These are phyloP conservation scores for Panicum hallii DNA, from an alignment of 202 grass and related monocot genomes.

Conservation along the genomic window DNA sequence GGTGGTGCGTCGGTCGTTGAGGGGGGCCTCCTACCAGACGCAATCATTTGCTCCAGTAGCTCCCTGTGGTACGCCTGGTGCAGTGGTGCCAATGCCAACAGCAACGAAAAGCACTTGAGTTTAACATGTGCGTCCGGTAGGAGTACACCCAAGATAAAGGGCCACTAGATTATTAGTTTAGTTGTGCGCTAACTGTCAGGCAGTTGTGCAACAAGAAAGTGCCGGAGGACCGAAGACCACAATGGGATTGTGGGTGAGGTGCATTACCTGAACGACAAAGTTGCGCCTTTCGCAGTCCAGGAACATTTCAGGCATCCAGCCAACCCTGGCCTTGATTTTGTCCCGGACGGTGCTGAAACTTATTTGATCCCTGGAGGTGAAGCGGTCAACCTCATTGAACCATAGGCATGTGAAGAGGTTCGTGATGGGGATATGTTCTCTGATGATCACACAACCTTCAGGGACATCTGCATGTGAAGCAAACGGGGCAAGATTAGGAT, in stretches of 20 bases:
- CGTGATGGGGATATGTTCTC: conserved; percentile 88
- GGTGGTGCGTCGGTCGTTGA: conserved; percentile 2
- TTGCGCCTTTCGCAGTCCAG: conserved; percentile 90
- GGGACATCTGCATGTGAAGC: conserved; percentile 71
- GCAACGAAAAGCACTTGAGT: conserved; percentile 6
- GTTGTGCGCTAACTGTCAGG: conserved; percentile 6
- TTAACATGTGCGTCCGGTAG: conserved; percentile 25
- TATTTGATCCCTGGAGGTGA: conserved; percentile 94
- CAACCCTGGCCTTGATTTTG: conserved; percentile 78
- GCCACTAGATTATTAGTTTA: conserved; percentile 4
- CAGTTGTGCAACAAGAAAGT: conserved; percentile 18
- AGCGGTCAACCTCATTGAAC: conserved; percentile 99
- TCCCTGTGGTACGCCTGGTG: conserved; percentile 92
- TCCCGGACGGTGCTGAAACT: conserved; percentile 96
- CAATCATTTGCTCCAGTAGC: conserved; percentile 80
- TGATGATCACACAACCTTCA: conserved; percentile 99
- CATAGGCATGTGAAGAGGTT: conserved; percentile 98
- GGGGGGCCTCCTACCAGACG: conserved; percentile 47
- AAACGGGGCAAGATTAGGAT: not conserved
- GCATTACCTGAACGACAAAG: conserved; percentile 91
- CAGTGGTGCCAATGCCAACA: conserved; percentile 5
- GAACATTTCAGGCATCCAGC: conserved; percentile 89
- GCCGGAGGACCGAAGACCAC: not conserved
- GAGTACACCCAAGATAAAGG: not conserved
- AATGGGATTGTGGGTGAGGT: not conserved